phyloP scores from a whole-genome alignment of 805 yeast genomes.

The Ogataea neopini region DNA sequence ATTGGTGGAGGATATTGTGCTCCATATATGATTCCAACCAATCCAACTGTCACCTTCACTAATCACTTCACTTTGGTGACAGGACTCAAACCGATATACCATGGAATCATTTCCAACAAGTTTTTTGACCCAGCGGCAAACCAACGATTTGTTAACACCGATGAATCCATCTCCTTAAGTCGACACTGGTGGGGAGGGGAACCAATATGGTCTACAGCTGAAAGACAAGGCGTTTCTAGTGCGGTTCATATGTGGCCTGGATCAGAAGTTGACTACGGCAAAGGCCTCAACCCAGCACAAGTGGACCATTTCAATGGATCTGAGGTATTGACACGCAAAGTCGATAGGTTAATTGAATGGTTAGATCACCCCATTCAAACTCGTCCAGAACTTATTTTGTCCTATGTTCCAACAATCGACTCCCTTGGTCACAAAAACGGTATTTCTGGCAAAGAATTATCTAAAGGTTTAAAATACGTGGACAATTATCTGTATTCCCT shows the following conservation, averaged over 20 bases:
- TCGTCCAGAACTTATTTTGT: constrained; percentile 75
- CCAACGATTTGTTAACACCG: constrained; percentile 62
- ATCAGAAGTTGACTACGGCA: constrained; percentile 64
- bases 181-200: constrained; percentile 87
- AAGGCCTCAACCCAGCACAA: constrained; percentile 47
- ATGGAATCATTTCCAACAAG: constrained; percentile 84
- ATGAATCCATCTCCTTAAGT: constrained; percentile 52
- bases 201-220: constrained; percentile 83
- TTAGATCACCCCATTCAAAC: constrained; percentile 53
- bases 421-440: constrained; percentile 76
- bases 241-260: constrained; percentile 99
- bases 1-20: constrained; percentile 59
- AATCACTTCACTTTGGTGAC: constrained; percentile 92
- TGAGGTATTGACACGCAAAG: constrained; percentile 59
- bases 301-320: constrained; percentile 66
- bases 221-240: constrained; percentile 54
- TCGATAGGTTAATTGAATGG: constrained; percentile 62
- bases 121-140: constrained; percentile 63
- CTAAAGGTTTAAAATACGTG: constrained; percentile 56
- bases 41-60: constrained; percentile 88
- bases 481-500: constrained; percentile 62
- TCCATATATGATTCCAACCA: constrained; percentile 84
- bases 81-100: constrained; percentile 78
- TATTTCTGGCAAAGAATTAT: constrained; percentile 58
- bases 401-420: constrained; percentile 82